Evolutionary conservation across 2,329 filamentous ascomycete species (phyloP), one percentile per base, ranked within the genome.

Genomic region (Clonostachys sp.): DNA sequence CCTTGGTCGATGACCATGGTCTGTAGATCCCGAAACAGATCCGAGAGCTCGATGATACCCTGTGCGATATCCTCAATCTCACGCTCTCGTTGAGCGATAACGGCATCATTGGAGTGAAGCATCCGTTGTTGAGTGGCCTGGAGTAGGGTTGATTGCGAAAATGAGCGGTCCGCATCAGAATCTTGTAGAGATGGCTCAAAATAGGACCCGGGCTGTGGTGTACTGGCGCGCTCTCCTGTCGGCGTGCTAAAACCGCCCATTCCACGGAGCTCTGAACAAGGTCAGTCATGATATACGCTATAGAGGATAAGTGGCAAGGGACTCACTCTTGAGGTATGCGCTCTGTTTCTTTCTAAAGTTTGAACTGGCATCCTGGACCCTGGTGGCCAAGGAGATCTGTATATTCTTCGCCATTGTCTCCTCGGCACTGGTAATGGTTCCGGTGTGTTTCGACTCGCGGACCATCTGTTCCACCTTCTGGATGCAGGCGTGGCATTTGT

Each of bases 1-100:
- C 90, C 90, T 65, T 94, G 88, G 61, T 94, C 88, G 55, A 95
- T 91, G 57, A 95, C 90, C 91, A 99, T 97, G 43, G 78, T 86
- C 67, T 99, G 94, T 33, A 99, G 74, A 60, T 99, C 94, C 52
- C 95, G 89, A 73, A 99, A 99, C 45, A 99, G 89, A 64, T 96
- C 94, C 5, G 92, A 89, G 8, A 99, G 75, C 63, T 97, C 92
- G 60, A 99, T 97, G 66, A 99, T 97, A 49, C 94, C 92, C 63
- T 96, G 91, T 3, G 94, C 94, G 53, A 99, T 99, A 57, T 96
- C 91, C 61, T 95, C 95, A 59, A 99, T 99, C 67, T 97, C 94
- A 39, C 88, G 85, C 68, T 99, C 94, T 53, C 94, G 88, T 65
- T 97, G 94, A 51, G 86, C 81, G 57, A 99, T 97, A 36, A 83